These are phyloP conservation scores for Pseudonitzschia multiseries DNA, from an alignment of 108 stramenopile genomes.

Conservation along the genomic window DNA sequence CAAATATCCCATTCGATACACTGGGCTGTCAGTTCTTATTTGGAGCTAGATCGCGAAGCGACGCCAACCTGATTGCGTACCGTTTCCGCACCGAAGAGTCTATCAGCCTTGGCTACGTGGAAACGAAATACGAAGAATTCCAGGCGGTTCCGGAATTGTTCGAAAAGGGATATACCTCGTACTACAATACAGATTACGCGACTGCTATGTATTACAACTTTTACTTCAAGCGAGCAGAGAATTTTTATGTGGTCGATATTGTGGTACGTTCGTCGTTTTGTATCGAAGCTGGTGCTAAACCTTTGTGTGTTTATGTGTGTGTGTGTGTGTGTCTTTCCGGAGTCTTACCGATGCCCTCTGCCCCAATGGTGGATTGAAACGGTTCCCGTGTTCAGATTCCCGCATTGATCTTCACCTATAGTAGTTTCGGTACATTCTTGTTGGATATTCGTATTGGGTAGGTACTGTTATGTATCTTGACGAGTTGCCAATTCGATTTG, in stretches of 20 bases:
- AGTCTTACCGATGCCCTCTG: background rate
- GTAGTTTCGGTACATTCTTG: conserved; percentile 18
- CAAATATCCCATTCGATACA: conserved; percentile 16
- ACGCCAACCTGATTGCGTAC: background rate
- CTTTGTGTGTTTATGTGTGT: background rate
- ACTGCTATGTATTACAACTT: conserved; percentile 10
- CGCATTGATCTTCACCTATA: background rate
- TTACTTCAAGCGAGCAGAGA: conserved; percentile 14
- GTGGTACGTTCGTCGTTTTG: conserved; percentile 2
- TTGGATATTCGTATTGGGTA: conserved; percentile 28
- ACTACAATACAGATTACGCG: background rate
- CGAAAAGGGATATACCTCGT: conserved; percentile 13
- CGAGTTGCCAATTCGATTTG: background rate
- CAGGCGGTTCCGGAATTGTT: background rate
- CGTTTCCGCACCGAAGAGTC: background rate
- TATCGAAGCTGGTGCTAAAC: no score
- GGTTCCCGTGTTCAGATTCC: background rate
- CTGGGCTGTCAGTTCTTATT: conserved; percentile 23
- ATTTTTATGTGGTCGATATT: conserved; percentile 10
- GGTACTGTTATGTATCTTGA: background rate
- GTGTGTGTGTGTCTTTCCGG: background rate
- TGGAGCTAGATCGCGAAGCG: background rate
- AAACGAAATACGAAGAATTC: background rate
- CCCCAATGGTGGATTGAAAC: background rate
- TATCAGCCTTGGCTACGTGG: background rate